Base-by-base conservation (phyloP, 805 yeast genomes). In the Saturnispora zaruensis region DNA sequence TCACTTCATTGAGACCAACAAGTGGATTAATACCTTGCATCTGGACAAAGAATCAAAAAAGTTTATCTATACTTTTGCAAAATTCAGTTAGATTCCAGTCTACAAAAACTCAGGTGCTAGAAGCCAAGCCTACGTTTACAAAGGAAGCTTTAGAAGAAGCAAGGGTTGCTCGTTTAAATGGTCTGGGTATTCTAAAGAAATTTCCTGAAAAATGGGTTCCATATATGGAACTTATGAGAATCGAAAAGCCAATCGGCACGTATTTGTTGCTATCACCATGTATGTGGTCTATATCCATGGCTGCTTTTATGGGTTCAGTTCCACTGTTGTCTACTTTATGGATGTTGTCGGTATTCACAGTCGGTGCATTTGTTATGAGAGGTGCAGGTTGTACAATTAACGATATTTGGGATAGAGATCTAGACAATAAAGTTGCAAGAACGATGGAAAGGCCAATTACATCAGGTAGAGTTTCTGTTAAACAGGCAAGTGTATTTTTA, bases 311-410 rank as follows among this genome's bases (percentile, higher is more conserved):
- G 56, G 66, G 81, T 2, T 67, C 80, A 2, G 96, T 96, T 0
- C 82, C 96, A 0, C 48, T 88, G 1, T 53, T 77, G 0, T 74
- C 80, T 1, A 82, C 91, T 0, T 52, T 74, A 0, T 76, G 75
- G 60, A 87, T 82, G 60, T 63, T 87, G 32, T 74, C 78, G 0
- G 68, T 89, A 13, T 93, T 89, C 63, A 81, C 91, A 4, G 71
- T 84, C 4, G 99, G 99, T 13, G 78, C 97, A 0, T 60, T 90
- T 37, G 74, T 91, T 16, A 93, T 95, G 96, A 77, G 99, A 65
- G 96, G 98, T 25, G 97, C 96, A 1, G 99, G 99, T 0, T 93
- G 99, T 65, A 90, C 96, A 0, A 82, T 93, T 49, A 93, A 93
- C 64, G 99, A 93, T 66, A 72, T 91, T 42, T 72, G 83, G 63